These are phyloP conservation scores for Linanthus parryae DNA, from an alignment of 148 eudicot genomes.

Conservation along the genomic window DNA sequence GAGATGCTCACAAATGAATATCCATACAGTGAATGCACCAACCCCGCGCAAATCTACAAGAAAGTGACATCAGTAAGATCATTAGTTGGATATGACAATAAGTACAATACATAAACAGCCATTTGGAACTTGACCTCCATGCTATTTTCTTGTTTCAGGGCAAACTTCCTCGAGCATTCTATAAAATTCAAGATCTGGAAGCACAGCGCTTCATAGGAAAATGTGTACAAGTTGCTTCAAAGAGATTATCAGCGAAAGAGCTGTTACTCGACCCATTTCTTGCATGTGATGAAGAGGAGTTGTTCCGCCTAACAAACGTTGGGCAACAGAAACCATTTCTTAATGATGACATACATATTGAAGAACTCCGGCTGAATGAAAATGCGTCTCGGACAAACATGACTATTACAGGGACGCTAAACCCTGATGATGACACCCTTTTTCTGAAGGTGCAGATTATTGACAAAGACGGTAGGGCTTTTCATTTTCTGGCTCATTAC, in stretches of 20 bases:
- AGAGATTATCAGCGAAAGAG: slow-evolving; percentile 40
- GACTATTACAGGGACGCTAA: slow-evolving; percentile 47
- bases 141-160: slow-evolving; percentile 26
- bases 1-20: slow-evolving; percentile 53
- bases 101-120: neutral
- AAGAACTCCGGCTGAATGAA: slow-evolving; percentile 21
- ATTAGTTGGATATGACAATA: slow-evolving; percentile 3
- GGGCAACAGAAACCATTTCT: slow-evolving; percentile 32
- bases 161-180: slow-evolving; percentile 38
- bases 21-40: slow-evolving; percentile 49
- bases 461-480: slow-evolving; percentile 30
- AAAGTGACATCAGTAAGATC: slow-evolving; percentile 45
- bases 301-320: slow-evolving; percentile 1
- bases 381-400: slow-evolving; percentile 31
- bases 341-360: slow-evolving; percentile 25
- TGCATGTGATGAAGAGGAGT: slow-evolving; percentile 12
- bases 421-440: slow-evolving; percentile 40
- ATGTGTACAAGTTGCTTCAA: slow-evolving; percentile 38
- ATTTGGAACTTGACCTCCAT: neutral
- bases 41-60: slow-evolving; percentile 55
- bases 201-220: slow-evolving; percentile 40
- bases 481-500: neutral
- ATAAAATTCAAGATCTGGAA: slow-evolving; percentile 32
- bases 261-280: slow-evolving; percentile 42
- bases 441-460: slow-evolving; percentile 44